Evolutionary conservation across 495 filamentous ascomycete species (phyloP).

Genomic region (Barbatosphaeria neglecta): DNA sequence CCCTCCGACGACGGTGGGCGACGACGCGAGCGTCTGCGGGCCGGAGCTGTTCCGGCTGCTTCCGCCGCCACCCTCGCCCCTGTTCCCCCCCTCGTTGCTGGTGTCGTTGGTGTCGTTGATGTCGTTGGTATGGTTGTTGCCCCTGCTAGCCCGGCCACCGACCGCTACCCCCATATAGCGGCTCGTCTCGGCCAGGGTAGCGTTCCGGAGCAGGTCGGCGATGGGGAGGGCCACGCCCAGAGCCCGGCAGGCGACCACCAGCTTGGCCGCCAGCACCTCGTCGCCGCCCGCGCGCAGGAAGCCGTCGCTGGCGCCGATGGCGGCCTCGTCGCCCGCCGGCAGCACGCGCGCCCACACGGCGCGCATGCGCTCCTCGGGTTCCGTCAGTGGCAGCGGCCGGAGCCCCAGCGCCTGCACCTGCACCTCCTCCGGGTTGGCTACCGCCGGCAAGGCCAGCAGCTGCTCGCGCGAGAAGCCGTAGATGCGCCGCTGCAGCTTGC

Average conservation of each 20-base stretch:
- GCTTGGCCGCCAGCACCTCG: conserved; percentile 23
- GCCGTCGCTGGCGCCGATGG: conserved; percentile 27
- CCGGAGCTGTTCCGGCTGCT: not conserved
- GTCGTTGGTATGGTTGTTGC: conserved; percentile 7
- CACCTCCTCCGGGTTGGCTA: conserved; percentile 19
- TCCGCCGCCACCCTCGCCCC: too few species aligned
- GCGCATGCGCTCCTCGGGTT: conserved; percentile 31
- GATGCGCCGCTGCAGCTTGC: conserved; percentile 29
- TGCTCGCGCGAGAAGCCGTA: conserved; percentile 24
- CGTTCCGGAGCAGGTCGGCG: conserved; percentile 23
- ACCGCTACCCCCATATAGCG: too few species aligned
- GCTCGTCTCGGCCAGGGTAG: conserved; percentile 27
- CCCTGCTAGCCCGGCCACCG: too few species aligned
- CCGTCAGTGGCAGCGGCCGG: conserved; percentile 30
- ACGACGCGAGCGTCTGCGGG: too few species aligned
- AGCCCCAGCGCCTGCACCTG: conserved; percentile 17
- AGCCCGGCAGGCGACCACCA: conserved; percentile 27
- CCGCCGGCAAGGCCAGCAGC: conserved; percentile 20
- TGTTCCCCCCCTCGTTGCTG: too few species aligned
- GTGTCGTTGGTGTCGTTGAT: not conserved
- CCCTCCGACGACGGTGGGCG: too few species aligned
- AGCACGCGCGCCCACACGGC: conserved; percentile 31
- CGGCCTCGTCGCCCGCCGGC: conserved; percentile 19
- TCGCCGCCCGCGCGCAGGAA: conserved; percentile 35
- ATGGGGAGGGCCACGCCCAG: conserved; percentile 24